Base-by-base conservation (phyloP, 2,329 filamentous ascomycete species). In the Trichoderma lentiforme region DNA sequence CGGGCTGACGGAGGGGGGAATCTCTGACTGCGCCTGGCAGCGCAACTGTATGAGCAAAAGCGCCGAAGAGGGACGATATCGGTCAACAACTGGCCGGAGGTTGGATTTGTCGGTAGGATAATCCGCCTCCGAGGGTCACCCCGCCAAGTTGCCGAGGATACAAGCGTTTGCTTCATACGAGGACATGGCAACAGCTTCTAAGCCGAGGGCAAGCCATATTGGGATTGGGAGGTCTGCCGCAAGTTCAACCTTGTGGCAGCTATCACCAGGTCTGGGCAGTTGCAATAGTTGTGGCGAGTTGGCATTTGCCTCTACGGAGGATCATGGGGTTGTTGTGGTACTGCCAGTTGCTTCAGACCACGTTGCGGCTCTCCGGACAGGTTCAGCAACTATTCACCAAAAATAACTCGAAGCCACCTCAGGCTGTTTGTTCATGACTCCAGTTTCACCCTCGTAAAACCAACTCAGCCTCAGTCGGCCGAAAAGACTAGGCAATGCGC, bases 61-160 rank as follows among this genome's bases (percentile, higher is more conserved):
- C 21, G 15, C 6, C 34, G 43, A 61, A 60, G 26, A 30, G 1
- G 7, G 39, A 26, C 18, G 11, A 62, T 24, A 36, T 64, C 68
- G 60, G 47, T 64, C 11, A 58, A 57, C 15, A 15, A 12, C 68
- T 56, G 53, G 18, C 60, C 43, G 53, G 56, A 57, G 32, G 51
- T n/a, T n/a, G 24, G 32, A 21, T 21, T 43, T 43, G 32, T 64
- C 47, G 43, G 32, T 26, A 15, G 32, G 68, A 57, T 58, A 43
- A 57, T 57, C 68, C 60, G 47, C 24, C 60, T 71, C 68, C 68
- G 60, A 64, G 47, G 21, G 15, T 56, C 39, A 34, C 67, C 67
- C 67, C 67, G 67, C 67, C 67, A 56, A 24, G 21, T 8, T 36
- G 67, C 67, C 67, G 67, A 70, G 58, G 66, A 60, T 61, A 18